These are phyloP conservation scores for Mortierella sp. DNA, from an alignment of 371 early-diverging fungal species.

Conservation along the genomic window DNA sequence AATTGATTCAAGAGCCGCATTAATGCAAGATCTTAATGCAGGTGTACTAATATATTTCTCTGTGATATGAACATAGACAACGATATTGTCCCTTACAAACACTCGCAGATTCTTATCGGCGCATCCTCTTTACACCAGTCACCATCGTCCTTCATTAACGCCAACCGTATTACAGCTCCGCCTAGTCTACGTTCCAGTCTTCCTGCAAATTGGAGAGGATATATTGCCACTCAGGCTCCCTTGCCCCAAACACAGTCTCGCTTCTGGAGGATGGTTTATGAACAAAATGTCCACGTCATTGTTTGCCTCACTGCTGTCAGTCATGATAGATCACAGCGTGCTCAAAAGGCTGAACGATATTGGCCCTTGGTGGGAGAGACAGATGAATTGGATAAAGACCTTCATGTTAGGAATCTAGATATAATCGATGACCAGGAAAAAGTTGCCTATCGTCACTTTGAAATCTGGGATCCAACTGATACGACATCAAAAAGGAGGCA, in stretches of 20 bases:
- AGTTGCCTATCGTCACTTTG: constrained; percentile 32
- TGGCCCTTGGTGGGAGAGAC: constrained; percentile 70
- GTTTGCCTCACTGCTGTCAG: constrained; percentile 89
- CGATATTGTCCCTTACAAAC: constrained; percentile 44
- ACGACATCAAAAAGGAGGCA: constrained; percentile 6
- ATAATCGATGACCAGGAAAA: constrained; percentile 6
- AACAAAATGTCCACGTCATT: constrained; percentile 78
- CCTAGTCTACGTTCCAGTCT: constrained; percentile 20
- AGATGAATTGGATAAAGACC: constrained; percentile 23
- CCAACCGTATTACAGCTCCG: constrained; percentile 44
- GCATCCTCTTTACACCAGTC: neutral
- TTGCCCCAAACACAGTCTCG: constrained; percentile 78
- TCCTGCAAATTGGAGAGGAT: constrained; percentile 55
- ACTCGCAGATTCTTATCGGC: constrained; percentile 28
- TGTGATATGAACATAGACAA: constrained; percentile 15
- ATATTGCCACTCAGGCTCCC: constrained; percentile 96
- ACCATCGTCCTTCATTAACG: constrained; percentile 31
- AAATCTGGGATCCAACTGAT: constrained; percentile 27
- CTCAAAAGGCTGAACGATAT: constrained; percentile 79
- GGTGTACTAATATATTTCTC: neutral
- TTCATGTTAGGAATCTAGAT: constrained; percentile 27
- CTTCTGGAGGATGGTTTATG: constrained; percentile 94
- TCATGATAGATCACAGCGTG: constrained; percentile 68
- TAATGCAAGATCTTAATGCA: too few relatives aligned
- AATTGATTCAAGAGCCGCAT: too few relatives aligned